Conservation (phyloP, 2,329 filamentous ascomycete species). For the Fusarium burgessii region DNA sequence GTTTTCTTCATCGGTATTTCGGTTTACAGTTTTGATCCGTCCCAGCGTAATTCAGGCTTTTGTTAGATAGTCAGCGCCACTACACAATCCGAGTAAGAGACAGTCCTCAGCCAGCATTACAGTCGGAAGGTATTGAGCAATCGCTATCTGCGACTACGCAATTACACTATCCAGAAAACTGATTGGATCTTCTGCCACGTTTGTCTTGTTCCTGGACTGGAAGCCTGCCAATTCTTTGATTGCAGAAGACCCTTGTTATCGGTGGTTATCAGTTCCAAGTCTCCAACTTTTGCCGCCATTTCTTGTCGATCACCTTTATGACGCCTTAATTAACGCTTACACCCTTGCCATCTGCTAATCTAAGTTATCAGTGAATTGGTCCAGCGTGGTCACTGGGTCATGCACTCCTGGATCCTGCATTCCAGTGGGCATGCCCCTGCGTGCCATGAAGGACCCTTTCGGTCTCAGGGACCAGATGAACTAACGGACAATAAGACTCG, state of each 20-base stretch:
- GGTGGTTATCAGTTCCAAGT: conserved; percentile 31
- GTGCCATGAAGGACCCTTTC: conserved; percentile 13
- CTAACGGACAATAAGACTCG: not conserved
- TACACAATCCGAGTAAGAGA: not conserved
- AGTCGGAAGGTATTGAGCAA: conserved; percentile 9
- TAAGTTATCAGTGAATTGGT: conserved; percentile 36
- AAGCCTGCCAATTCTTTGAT: conserved; percentile 30
- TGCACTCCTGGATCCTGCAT: conserved; percentile 48
- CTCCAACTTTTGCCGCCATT: conserved; percentile 39
- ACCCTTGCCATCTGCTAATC: conserved; percentile 32
- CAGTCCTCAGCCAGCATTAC: conserved; percentile 33
- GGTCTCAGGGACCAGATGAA: conserved; percentile 34
- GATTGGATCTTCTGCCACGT: conserved; percentile 19
- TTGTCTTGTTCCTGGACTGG: conserved; percentile 31
- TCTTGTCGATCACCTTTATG: conserved; percentile 32
- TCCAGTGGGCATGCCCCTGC: conserved; percentile 30
- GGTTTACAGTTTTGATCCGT: conserved; percentile 31
- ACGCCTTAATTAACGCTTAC: conserved; percentile 22
- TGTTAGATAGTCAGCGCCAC: conserved; percentile 32
- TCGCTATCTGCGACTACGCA: conserved; percentile 18
- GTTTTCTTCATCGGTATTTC: conserved; percentile 10
- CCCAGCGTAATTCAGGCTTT: conserved; percentile 14
- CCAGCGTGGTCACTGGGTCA: conserved; percentile 24
- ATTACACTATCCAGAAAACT: conserved; percentile 19
- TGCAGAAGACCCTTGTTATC: conserved; percentile 22